phyloP scores from a whole-genome alignment of 768 basidiomycete species.

The Xerocomus spinulosus region DNA sequence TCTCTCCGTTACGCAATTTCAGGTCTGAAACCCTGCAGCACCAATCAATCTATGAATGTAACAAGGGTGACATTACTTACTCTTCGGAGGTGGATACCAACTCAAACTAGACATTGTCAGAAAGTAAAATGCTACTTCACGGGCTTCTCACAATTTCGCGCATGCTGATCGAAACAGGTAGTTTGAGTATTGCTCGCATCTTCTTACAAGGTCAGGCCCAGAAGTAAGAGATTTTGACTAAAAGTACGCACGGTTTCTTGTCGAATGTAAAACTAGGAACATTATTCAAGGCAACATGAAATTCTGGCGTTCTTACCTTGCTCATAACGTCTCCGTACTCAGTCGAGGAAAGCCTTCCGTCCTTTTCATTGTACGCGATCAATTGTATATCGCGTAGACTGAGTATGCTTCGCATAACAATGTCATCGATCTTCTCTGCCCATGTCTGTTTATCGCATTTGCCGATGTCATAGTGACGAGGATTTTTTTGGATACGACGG shows the following conservation, averaged over 20 bases:
- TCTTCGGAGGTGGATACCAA: slow-evolving; percentile 62
- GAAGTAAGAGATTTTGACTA: not conserved
- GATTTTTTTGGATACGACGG: slow-evolving; percentile 82
- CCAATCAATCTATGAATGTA: slow-evolving; percentile 1
- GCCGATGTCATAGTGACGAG: slow-evolving; percentile 63
- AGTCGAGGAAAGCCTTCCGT: slow-evolving; percentile 52
- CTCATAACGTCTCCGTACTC: slow-evolving; percentile 85
- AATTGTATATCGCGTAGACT: slow-evolving; percentile 59
- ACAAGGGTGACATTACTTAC: slow-evolving; percentile 33
- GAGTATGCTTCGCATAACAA: slow-evolving; percentile 63
- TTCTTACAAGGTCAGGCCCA: slow-evolving; percentile 24
- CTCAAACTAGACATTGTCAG: slow-evolving; percentile 48
- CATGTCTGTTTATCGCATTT: slow-evolving; percentile 56
- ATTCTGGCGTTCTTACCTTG: slow-evolving; percentile 48
- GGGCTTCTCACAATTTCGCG: slow-evolving; percentile 58
- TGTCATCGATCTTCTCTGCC: slow-evolving; percentile 66
- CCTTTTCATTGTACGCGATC: slow-evolving; percentile 42
- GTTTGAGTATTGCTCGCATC: slow-evolving; percentile 64
- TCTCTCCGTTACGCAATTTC: slow-evolving; percentile 74
- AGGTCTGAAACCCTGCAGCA: slow-evolving; percentile 55
- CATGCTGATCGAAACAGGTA: slow-evolving; percentile 51
- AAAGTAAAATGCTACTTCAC: not conserved
- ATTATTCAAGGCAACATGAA: slow-evolving; percentile 3
- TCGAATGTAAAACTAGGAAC: slow-evolving; percentile 64
- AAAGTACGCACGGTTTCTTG: slow-evolving; percentile 55